These are phyloP conservation scores for Picea sitchensis DNA, from an alignment of 75 land plant genomes.

Conservation along the genomic window DNA sequence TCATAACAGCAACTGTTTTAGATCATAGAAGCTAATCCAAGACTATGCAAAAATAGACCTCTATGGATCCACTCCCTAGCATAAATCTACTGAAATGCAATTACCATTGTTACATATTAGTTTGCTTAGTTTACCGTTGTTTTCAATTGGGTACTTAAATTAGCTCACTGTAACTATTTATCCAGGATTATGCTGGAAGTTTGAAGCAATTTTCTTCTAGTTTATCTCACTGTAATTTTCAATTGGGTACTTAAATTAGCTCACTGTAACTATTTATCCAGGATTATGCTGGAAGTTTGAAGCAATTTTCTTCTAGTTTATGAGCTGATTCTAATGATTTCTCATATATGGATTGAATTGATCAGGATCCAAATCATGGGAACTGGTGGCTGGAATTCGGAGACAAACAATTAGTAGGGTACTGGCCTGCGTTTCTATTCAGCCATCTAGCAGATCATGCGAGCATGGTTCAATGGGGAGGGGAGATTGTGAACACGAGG, in stretches of 20 bases:
- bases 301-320: background rate
- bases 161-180: background rate
- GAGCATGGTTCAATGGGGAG: slow-evolving; percentile 75
- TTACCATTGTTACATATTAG: no score
- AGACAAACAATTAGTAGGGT: slow-evolving; percentile 58
- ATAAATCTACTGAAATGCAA: no score
- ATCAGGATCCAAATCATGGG: slow-evolving; percentile 82
- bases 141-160: no score
- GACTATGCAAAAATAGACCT: no score
- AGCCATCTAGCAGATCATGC: slow-evolving; percentile 60
- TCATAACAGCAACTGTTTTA: no score
- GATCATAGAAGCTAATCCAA: no score
- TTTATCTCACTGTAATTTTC: background rate
- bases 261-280: background rate
- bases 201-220: background rate
- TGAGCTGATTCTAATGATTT: background rate
- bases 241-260: no score
- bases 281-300: background rate
- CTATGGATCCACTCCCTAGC: no score
- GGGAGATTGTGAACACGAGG: slow-evolving; percentile 58
- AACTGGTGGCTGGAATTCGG: slow-evolving; percentile 95
- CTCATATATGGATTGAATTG: no score
- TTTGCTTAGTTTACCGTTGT: no score
- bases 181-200: background rate
- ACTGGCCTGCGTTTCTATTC: slow-evolving; percentile 85